Conservation (phyloP, 306 rosid genomes). For the Rosa multiflora region DNA sequence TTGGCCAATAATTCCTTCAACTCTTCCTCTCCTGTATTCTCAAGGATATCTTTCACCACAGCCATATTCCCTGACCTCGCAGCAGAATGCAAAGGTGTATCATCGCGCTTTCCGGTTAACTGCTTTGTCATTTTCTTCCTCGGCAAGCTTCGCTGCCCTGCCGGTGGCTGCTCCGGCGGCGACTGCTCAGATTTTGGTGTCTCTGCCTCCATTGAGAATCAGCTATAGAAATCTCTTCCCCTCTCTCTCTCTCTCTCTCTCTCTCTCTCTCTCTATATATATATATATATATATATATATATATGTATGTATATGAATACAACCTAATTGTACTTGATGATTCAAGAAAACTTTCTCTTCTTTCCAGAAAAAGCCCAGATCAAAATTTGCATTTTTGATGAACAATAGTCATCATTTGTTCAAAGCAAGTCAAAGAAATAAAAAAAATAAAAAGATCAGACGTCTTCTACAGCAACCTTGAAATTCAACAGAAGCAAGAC, state of each 20-base stretch:
- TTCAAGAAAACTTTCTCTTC: slow-evolving; percentile 30
- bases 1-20: slow-evolving; percentile 52
- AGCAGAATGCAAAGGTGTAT: slow-evolving; percentile 69
- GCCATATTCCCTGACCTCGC: slow-evolving; percentile 70
- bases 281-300: no score
- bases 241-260: neutral
- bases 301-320: neutral
- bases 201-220: slow-evolving; percentile 44
- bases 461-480: slow-evolving; percentile 25
- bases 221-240: slow-evolving; percentile 8
- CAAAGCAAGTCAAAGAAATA: slow-evolving; percentile 23
- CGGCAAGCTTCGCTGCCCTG: slow-evolving; percentile 37
- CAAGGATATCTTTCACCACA: slow-evolving; percentile 41
- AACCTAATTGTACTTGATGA: slow-evolving; percentile 20
- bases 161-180: slow-evolving; percentile 14
- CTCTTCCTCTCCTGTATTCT: slow-evolving; percentile 39
- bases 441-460: neutral
- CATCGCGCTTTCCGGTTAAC: slow-evolving; percentile 90
- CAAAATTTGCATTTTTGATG: slow-evolving; percentile 38
- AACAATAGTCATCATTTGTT: slow-evolving; percentile 26
- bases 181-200: slow-evolving; percentile 20
- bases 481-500: slow-evolving; percentile 15
- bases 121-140: slow-evolving; percentile 86
- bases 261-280: no score
- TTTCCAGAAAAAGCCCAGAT: slow-evolving; percentile 51